These are phyloP conservation scores for Naganishia randhawae DNA, from an alignment of 768 basidiomycete species.

Conservation along the genomic window DNA sequence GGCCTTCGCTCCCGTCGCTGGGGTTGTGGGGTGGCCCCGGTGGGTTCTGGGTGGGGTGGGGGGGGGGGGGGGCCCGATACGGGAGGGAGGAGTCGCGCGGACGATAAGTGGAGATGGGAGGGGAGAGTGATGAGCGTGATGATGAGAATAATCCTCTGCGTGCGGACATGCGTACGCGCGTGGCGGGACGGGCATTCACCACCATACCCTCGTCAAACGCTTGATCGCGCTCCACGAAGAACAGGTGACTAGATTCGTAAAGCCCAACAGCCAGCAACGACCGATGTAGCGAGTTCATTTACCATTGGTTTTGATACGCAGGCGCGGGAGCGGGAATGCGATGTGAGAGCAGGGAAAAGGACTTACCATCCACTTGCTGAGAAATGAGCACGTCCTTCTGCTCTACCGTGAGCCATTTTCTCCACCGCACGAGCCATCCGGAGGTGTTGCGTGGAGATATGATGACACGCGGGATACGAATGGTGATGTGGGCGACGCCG, in stretches of 20 bases:
- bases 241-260: not conserved
- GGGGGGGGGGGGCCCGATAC: not conserved
- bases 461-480: constrained; percentile 33
- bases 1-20: too few relatives aligned
- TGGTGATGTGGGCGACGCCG: constrained; percentile 32
- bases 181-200: too few relatives aligned
- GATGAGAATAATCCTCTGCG: too few relatives aligned
- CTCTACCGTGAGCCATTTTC: constrained; percentile 33
- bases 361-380: constrained; percentile 44
- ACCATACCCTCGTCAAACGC: not conserved
- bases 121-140: too few relatives aligned
- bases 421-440: constrained; percentile 32
- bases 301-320: constrained; percentile 30
- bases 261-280: too few relatives aligned
- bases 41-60: too few relatives aligned
- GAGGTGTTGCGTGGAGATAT: constrained; percentile 18
- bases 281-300: not conserved
- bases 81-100: too few relatives aligned
- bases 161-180: too few relatives aligned
- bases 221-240: not conserved
- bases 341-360: not conserved
- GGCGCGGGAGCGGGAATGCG: not conserved
- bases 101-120: too few relatives aligned
- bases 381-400: constrained; percentile 38
- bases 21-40: too few relatives aligned